Evolutionary conservation across 352 stramenopile species (phyloP), one percentile per base, ranked within the genome.

Genomic region (Thraustochytrium striatum): DNA sequence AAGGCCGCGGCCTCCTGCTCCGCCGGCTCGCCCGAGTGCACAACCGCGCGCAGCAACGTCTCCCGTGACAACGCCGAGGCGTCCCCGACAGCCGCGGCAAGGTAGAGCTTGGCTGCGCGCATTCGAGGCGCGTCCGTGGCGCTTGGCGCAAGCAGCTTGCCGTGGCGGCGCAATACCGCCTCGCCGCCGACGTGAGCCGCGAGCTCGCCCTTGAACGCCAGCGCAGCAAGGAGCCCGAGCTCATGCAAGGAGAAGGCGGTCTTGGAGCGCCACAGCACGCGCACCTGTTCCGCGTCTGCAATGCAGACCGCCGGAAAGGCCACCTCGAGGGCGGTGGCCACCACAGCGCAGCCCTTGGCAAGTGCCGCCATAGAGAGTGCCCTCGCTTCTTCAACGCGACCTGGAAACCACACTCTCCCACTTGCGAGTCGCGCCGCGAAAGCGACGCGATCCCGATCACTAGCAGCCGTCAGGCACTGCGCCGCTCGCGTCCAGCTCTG

Each of bases 1-100:
- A 33, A 62, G 32, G n/a, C 57, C n/a, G 69, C 69, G 8, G 69
- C 59, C 41, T 79, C 52, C n/a, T 28, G 69, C 35, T 72, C 47
- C 28, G 21, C 5, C 21, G 16, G 16, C 7, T 59, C 9, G 16
- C 9, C 13, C 19, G 35, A 53, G 33, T 50, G 8, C 3, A 70
- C 33, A 30, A 70, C 25, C 2, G 7, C n/a, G 0, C 33, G 11
- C 8, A 57, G 2, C 25, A 70, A 8, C 2, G 36, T 2, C 0
- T 57, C 41, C 36, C 41, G 36, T 16, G 0, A 38, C 21, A 28
- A 3, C 25, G 36, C 25, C 59, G 50, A n/a, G 1, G 59, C 59
- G n/a, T n/a, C 11, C 9, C 59, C 59, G 7, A 70, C 35, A 33
- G 59, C 33, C 9, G 59, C 59, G 13, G n/a, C 38, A 47, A 70